Conservation (phyloP, 2,329 filamentous ascomycete species). For the Aotearoamyces nothofagi region DNA sequence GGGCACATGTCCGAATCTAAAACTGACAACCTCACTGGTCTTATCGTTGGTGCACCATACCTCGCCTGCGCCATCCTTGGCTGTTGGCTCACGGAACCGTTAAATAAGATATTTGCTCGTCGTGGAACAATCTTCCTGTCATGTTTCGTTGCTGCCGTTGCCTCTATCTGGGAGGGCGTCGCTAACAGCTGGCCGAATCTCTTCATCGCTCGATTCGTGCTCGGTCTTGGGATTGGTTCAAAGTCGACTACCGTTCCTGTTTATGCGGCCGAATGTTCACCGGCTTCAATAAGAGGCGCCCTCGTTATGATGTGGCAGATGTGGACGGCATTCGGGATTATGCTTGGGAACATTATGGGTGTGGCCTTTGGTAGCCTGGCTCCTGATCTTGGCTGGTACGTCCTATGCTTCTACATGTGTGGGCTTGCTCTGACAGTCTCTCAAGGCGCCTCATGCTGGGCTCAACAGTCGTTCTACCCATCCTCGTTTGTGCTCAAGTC, state of each 20-base stretch:
- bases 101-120: constrained; percentile 56
- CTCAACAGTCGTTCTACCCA: constrained; percentile 46
- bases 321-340: constrained; percentile 34
- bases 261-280: constrained; percentile 53
- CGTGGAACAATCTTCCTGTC: constrained; percentile 58
- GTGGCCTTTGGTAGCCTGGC: constrained; percentile 36
- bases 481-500: constrained; percentile 35
- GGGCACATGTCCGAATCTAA: no score
- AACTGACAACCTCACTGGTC: constrained; percentile 38
- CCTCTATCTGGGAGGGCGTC: constrained; percentile 36
- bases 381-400: no score
- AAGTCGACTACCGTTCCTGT: constrained; percentile 58
- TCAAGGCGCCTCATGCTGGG: constrained; percentile 57
- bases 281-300: constrained; percentile 47
- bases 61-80: constrained; percentile 53
- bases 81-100: constrained; percentile 59
- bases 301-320: constrained; percentile 62
- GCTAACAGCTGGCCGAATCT: constrained; percentile 51
- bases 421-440: constrained; percentile 32
- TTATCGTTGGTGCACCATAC: constrained; percentile 46
- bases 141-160: constrained; percentile 41
- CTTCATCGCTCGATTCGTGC: constrained; percentile 53
- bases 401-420: no score
- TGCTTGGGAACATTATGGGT: constrained; percentile 45
- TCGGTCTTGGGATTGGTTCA: constrained; percentile 57